Evolutionary conservation across 805 yeast species (phyloP).

Genomic region (Helenozyma rhizophorensis): DNA sequence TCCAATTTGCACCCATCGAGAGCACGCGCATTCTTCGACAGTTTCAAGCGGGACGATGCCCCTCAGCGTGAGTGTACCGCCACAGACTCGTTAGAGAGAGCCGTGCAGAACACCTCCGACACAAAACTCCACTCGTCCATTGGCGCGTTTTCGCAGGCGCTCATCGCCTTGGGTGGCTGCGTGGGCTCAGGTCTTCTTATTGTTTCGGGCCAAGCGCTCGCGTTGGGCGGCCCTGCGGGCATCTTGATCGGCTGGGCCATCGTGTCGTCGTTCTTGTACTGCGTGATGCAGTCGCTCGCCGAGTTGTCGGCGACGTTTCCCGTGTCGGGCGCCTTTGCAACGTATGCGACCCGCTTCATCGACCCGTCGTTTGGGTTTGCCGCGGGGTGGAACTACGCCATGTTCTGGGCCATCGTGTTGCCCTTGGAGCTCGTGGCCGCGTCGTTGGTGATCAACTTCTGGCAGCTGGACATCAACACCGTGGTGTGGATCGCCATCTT

Average conservation of each 20-base stretch:
- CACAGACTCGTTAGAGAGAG: conserved; percentile 11
- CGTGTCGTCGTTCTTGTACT: conserved; percentile 36
- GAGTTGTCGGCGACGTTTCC: conserved; percentile 38
- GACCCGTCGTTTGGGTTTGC: conserved; percentile 44
- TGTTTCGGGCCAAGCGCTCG: conserved; percentile 35
- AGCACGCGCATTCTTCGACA: conserved; percentile 11
- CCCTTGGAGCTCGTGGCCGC: conserved; percentile 42
- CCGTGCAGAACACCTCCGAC: conserved; percentile 10
- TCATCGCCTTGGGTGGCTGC: conserved; percentile 41
- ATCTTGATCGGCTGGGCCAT: conserved; percentile 37
- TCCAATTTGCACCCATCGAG: conserved; percentile 5
- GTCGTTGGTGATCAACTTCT: conserved; percentile 36
- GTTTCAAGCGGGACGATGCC: conserved; percentile 14
- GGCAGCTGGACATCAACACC: conserved; percentile 35
- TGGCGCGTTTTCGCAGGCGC: conserved; percentile 15
- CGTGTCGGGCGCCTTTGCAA: conserved; percentile 38
- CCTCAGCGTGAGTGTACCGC: conserved; percentile 4
- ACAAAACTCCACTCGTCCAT: conserved; percentile 11
- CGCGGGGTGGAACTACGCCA: conserved; percentile 42
- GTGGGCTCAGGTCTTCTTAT: conserved; percentile 40
- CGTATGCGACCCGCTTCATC: conserved; percentile 37
- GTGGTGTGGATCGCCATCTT: conserved; percentile 41
- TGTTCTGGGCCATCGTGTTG: conserved; percentile 41
- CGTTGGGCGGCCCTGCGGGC: conserved; percentile 33
- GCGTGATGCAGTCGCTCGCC: conserved; percentile 41